Base-by-base conservation (phyloP, 1,284 basidiomycete species). In the Melampsora americana region DNA sequence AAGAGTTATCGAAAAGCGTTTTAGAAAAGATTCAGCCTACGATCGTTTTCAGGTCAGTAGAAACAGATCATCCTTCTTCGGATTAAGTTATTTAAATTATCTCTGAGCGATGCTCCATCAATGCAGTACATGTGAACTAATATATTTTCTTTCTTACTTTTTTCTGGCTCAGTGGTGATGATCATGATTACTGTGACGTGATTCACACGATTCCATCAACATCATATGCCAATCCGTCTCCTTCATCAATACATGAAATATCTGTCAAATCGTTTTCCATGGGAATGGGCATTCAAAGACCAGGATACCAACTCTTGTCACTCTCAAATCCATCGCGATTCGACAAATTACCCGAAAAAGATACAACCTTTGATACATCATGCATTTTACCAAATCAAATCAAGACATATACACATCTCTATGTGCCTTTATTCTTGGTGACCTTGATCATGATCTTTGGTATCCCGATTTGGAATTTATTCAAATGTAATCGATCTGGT, bases 101-200 rank as follows among this genome's bases (percentile, higher is more conserved):
- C 35, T 35, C 35, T 9, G 35, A 35, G 35, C 35, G 3, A 39
- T 53, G 73, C 64, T 48, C 68, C 56, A 77, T 30, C 56, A 23
- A 12, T 60, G 61, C 62, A 71, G 35, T 42, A 42, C 39, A 42
- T 42, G 66, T 59, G 69, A 12, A 78, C 32, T 18, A 53, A 64
- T 69, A 23, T 75, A 30, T 68, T 23, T 11, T 35, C n/a, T 39
- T 18, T 44, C 23, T 61, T 59, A 16, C 14, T 30, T 26, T 32
- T 46, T 60, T n/a, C n/a, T 74, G 39, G 18, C 71, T 61, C 80
- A 92, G 91, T 79, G 93, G 90, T 12, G 92, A 95, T 82, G 91
- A 95, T 83, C 90, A 91, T 79, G 92, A 95, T 81, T 92, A 92
- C 78, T 95, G 92, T 82, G 90, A 92, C 79, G 87, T 90, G 78